Percentiles rank a stretch among this genome's conserved stretches.
phyloP scores from a whole-genome alignment of 106 monocot genomes.

The Posidonia australis region DNA sequence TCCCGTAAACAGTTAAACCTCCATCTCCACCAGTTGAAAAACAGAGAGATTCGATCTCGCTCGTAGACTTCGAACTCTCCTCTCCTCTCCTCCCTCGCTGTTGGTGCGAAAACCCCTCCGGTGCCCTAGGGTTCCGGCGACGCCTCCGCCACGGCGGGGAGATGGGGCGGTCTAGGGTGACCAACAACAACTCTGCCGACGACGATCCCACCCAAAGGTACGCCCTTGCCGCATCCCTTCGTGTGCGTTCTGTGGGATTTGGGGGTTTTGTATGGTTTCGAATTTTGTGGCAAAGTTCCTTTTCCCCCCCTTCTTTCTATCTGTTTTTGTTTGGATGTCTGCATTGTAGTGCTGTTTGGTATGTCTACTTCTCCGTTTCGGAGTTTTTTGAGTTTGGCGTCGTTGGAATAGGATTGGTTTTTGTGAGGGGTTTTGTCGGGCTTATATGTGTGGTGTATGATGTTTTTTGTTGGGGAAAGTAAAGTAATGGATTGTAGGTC shows the following conservation, averaged over 20 bases:
- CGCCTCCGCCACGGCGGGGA: background rate
- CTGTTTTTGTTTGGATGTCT: too few relatives aligned
- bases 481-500: background rate
- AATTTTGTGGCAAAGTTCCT: background rate
- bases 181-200: conserved; percentile 5
- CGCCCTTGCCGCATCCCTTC: background rate
- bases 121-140: background rate
- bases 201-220: conserved; percentile 16
- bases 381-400: background rate
- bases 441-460: background rate
- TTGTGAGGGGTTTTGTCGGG: background rate
- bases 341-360: background rate
- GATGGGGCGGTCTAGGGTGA: conserved; percentile 20
- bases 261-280: background rate
- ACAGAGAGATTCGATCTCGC: too few relatives aligned
- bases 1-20: too few relatives aligned
- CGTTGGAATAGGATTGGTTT: background rate
- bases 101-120: too few relatives aligned
- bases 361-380: background rate
- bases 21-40: too few relatives aligned
- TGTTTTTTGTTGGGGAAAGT: background rate
- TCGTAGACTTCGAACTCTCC: too few relatives aligned
- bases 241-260: too few relatives aligned
- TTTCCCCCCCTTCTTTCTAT: too few relatives aligned
- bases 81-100: too few relatives aligned